Base-by-base conservation (phyloP, 805 yeast species). In the Saccharomycopsis oosterbeekiorum region DNA sequence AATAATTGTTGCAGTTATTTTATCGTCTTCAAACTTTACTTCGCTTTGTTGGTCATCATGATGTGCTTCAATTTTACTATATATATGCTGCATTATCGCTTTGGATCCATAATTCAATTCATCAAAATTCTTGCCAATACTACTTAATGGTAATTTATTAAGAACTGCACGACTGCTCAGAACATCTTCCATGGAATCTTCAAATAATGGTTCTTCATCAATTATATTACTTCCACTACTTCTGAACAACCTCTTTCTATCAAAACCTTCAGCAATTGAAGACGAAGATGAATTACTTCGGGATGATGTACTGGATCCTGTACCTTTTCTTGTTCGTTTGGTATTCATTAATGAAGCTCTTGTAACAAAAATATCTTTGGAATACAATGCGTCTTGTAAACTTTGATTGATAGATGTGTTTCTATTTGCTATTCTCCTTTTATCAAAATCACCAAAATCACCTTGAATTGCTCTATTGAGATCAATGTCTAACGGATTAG, bases 191-290 rank as follows among this genome's bases (percentile, higher is more conserved):
- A 42, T 15, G 14, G 59, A 57, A 10, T 24, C 37, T 26, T 57
- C 59, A 43, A 42, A 42, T 29, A 57, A 47, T 8, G 59, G 59
- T 24, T 29, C 53, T 11, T 56, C 47, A 4, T 56, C 53, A 41
- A 42, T 42, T 12, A 19, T 11, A 17, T n/a, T 29, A 29, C 37
- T 37, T 24, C 53, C 36, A 17, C 37, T 29, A 29, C 51, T 37
- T 24, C 53, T 29, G 26, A 36, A 41, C 17, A 24, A 17, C 4
- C 21, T 56, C 29, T 29, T 41, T 53, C 56, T 53, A 29, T 36
- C 41, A 34, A 36, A 53, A 10, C 34, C 53, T 21, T 47, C 53
- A 11, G n/a, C 34, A 21, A 47, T 11, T 4, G 53, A 47, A 1
- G 53, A 47, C 11, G 53, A 42, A n/a, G 50, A 47, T 2, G 53